phyloP scores from a whole-genome alignment of 371 early-diverging fungal genomes.

The Paraphysoderma sedebokerense region DNA sequence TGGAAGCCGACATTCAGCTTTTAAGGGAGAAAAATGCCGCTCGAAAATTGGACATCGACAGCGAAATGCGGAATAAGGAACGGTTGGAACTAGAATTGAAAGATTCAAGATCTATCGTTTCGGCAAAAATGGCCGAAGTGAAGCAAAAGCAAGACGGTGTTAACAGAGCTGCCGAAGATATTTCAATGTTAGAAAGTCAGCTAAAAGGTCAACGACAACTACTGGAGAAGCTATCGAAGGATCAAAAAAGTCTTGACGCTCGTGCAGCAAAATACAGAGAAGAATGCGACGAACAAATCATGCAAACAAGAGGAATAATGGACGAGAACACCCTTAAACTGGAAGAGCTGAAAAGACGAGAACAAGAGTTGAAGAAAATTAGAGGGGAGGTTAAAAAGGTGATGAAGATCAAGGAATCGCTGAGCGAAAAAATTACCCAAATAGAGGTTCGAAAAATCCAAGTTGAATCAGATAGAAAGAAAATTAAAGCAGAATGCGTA shows the following conservation, averaged over 20 bases:
- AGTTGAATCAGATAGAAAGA: slow-evolving; percentile 7
- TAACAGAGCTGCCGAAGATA: slow-evolving; percentile 1
- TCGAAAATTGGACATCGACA: slow-evolving; percentile 12
- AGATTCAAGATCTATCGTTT: neutral
- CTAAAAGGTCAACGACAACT: neutral
- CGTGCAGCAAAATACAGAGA: slow-evolving; percentile 2
- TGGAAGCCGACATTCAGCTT: slow-evolving; percentile 2
- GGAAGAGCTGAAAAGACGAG: neutral
- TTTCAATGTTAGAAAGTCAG: neutral
- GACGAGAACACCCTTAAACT: neutral
- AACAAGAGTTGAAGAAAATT: neutral
- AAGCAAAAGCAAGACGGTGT: slow-evolving; percentile 6
- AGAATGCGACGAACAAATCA: slow-evolving; percentile 1
- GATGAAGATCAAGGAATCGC: slow-evolving; percentile 4
- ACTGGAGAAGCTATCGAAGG: neutral
- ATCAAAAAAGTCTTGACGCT: neutral
- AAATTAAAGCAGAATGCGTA: slow-evolving; percentile 2
- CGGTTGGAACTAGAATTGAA: slow-evolving; percentile 8
- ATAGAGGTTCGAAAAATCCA: slow-evolving; percentile 8
- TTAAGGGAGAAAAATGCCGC: slow-evolving; percentile 8
- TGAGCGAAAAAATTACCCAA: slow-evolving; percentile 7
- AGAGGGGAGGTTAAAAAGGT: neutral
- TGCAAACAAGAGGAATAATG: neutral
- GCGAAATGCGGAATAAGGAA: slow-evolving; percentile 9
- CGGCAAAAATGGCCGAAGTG: slow-evolving; percentile 4